Base-by-base conservation (phyloP, 345 rosid genomes). In the Trapa bicornis region DNA sequence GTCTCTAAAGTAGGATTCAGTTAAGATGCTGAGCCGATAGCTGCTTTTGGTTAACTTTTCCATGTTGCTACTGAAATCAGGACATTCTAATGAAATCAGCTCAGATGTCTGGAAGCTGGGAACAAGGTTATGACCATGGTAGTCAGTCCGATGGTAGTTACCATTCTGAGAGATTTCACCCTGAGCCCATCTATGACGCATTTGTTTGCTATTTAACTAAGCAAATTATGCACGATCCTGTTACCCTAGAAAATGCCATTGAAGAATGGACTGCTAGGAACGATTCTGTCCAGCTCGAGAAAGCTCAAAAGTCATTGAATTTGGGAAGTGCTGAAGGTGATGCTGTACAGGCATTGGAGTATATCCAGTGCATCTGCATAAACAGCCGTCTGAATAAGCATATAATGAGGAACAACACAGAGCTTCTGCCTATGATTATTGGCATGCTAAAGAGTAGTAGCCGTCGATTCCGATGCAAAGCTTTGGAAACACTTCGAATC, bases 201-300 rank as follows among this genome's bases (percentile, higher is more conserved):
- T 94, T 94, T 76, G 78, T 94, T 64, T 94, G 99, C 79, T 96
- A 96, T 63, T 82, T 94, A 57, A 90, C 99, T 15, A 94, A 90
- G 72, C 84, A 90, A 77, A 86, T 94, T 16, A 94, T 94, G 99
- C 79, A 68, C 0, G 83, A 94, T 69, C 97, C 99, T 14, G 97
- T 94, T 17, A 80, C 92, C 2, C 65, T 88, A 48, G 99, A 94
- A 78, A 90, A 80, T 76, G 85, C 97, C 4, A 94, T 94, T 41
- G 91, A 94, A 77, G 97, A 94, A 78, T 94, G 99, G 99, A 90
- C 87, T 74, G 87, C 91, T 39, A 84, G 99, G 80, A 90, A 90
- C 70, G 97, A 90, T 71, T 80, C 80, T 76, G 88, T 83, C 65
- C 92, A 94, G 73, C 92, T 94, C 17, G 97, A 94, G 71, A 77